Percentiles rank a stretch among this genome's conserved stretches.
These are phyloP conservation scores for Eudorina sp. DNA, from an alignment of 139 green algal genomes.

Conservation along the genomic window DNA sequence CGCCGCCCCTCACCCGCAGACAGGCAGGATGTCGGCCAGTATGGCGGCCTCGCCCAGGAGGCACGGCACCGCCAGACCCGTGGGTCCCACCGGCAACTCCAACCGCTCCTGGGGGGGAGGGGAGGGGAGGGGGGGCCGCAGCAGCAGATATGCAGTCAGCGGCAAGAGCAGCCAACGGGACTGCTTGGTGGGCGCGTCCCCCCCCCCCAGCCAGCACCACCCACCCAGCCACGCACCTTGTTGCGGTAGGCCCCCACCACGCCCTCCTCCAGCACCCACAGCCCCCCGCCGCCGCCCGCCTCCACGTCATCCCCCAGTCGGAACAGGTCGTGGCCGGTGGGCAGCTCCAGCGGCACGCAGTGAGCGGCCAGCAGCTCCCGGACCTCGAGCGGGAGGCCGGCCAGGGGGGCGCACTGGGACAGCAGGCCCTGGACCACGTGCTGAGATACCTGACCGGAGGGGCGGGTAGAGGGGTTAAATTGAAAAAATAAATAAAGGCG, in stretches of 20 bases:
- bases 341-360: conserved; percentile 18
- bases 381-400: background rate
- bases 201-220: no score
- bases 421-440: background rate
- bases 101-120: background rate
- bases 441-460: background rate
- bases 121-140: background rate
- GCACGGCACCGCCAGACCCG: background rate
- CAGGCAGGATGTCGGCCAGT: conserved; percentile 13
- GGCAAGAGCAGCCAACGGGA: no score
- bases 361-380: conserved; percentile 10
- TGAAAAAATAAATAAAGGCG: no score
- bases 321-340: conserved; percentile 33
- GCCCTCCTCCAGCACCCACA: conserved; percentile 39
- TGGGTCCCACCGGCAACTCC: background rate
- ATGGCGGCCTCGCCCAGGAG: conserved; percentile 22
- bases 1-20: conserved; percentile 14
- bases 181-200: no score
- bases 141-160: no score
- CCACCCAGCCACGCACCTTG: background rate
- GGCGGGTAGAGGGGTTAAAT: no score
- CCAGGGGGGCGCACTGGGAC: background rate
- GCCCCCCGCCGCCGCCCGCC: conserved; percentile 2
- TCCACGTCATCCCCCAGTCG: conserved; percentile 24
- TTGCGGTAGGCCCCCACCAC: background rate